phyloP scores from a whole-genome alignment of 345 rosid species.

The Syzygium jambos region DNA sequence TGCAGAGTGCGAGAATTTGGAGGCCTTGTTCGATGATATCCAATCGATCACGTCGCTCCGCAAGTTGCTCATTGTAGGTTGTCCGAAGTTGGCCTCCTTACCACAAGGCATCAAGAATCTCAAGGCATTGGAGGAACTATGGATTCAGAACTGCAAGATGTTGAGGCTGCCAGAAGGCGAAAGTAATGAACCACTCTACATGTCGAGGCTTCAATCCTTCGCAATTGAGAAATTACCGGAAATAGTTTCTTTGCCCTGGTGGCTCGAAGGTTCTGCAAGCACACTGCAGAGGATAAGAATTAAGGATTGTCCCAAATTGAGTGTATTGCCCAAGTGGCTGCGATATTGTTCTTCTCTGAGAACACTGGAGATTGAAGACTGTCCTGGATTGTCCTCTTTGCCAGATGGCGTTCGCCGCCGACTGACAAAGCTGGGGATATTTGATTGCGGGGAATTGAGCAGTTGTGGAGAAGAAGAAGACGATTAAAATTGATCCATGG shows the following conservation, averaged over 20 bases:
- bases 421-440: neutral
- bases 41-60: too few species aligned
- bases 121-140: too few species aligned
- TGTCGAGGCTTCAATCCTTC: neutral
- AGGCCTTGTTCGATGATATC: too few species aligned
- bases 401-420: neutral
- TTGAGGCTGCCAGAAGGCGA: too few species aligned
- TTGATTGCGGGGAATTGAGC: neutral
- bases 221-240: accelerated
- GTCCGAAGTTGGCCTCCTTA: too few species aligned
- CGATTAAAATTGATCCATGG: too few species aligned
- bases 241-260: neutral
- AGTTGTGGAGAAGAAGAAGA: neutral
- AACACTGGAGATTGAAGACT: neutral
- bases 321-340: neutral
- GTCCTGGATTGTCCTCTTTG: neutral
- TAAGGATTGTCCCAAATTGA: neutral
- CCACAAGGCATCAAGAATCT: too few species aligned
- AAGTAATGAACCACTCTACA: neutral
- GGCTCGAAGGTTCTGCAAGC: neutral
- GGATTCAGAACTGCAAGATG: too few species aligned
- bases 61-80: too few species aligned
- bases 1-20: too few species aligned
- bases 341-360: neutral
- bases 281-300: neutral